Base-by-base conservation (phyloP, 148 eudicot genomes). In the Heliosperma pusillum region DNA sequence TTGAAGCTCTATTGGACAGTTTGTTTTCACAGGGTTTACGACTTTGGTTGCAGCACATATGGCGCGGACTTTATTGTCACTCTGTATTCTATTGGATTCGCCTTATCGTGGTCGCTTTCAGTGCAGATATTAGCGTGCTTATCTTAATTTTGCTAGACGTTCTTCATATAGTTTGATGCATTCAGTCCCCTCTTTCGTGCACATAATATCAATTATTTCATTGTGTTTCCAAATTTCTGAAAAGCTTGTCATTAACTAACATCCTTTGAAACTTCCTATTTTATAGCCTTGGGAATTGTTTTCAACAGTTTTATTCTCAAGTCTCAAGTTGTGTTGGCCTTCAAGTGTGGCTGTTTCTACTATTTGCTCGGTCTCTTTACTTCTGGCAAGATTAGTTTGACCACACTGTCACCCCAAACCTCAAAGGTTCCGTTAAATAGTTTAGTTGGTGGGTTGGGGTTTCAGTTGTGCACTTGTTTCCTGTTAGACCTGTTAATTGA, bases 1-100 rank as follows among this genome's bases (percentile, higher is more conserved):
- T 84, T 93, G 93, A 87, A 87, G 98, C 91, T 83, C 76, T 93
- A 78, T 93, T 85, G 92, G 92, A 84, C 80, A 76, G 69, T 89
- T 86, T 90, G 80, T 86, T 93, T 89, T 89, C 86, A 89, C 96
- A 89, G 97, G 97, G 83, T 88, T 83, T 83, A 77, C 72, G 66
- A 63, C 79, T 69, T 75, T 78, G 80, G 78, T 72, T 86, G 69
- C 68, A 76, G 75, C 58, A 79, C 74, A 73, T 66, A 70, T 71
- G 77, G 70, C 64, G 81, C 67, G 77, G 76, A 70, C 70, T 70
- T 61, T 69, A 66, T 71, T 53, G 76, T 77, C 22, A 58, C 67
- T 66, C 57, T 59, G 56, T n/a, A 55, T 70, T 56, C 58, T 29
- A 26, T 16, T n/a, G 80, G 80, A 68, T 68, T 73, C 71, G 84